Base-by-base conservation (phyloP, 2,329 filamentous ascomycete genomes). In the Orbilia ellipsospora region DNA sequence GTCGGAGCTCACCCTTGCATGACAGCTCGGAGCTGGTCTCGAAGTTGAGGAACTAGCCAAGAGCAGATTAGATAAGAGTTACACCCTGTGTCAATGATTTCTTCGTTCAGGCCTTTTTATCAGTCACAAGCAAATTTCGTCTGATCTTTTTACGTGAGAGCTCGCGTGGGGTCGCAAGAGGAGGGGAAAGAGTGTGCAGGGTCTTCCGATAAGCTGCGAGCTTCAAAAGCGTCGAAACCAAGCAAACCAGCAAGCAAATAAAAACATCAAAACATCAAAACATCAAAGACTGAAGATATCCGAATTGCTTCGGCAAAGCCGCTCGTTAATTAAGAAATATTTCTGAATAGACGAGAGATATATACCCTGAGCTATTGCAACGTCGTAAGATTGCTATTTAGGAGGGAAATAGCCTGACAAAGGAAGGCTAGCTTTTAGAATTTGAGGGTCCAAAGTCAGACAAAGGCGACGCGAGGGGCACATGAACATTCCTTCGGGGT, bases 91-190 rank as follows among this genome's bases (percentile, higher is more conserved):
- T 23, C 12, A 36, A n/a, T 16, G 20, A 20, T 57, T 36, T 36
- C 31, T 36, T 36, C 31, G 31, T 36, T 36, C 31, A 36, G 31
- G 28, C 7, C 1, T 54, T n/a, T 57, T 26, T 16, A 45, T 55
- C 28, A 56, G 57, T 74, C 70, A 74, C 70, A 74, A 74, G 70
- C 63, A 59, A 48, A 74, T 68, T 74, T 74, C 70, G 63, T 74
- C 70, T 74, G 70, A 74, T 74, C 70, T 74, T 68, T 66, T 36
- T 18, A 52, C 2, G 18, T 42, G 36, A n/a, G 31, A 45, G 18
- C 70, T 68, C 57, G 70, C 70, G 70, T 74, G 63, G 70, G 70
- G 56, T 62, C 45, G n/a, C 16, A 36, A 31, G 4, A n/a, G 8
- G 23, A 23, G 13, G 52, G 48, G 10, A 6, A 36, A 36, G 5